These are phyloP conservation scores for Daldinia concentrica DNA, from an alignment of 495 filamentous ascomycete genomes.

Conservation along the genomic window DNA sequence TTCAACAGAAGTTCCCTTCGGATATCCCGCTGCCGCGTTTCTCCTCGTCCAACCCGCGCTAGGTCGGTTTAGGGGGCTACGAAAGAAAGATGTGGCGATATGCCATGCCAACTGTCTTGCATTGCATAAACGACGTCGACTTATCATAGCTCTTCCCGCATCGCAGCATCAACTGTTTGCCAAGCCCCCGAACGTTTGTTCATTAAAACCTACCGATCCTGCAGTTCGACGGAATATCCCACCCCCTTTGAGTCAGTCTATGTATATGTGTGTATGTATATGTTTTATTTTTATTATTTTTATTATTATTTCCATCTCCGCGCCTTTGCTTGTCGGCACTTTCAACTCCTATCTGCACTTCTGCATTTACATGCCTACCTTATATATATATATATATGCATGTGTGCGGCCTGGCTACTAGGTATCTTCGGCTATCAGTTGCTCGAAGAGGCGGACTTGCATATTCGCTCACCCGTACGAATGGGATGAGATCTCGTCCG, in stretches of 20 bases:
- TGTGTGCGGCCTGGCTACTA: background rate
- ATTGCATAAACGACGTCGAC: slow-evolving; percentile 49
- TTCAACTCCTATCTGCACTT: slow-evolving; percentile 6
- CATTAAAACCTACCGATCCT: slow-evolving; percentile 18
- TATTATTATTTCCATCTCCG: background rate
- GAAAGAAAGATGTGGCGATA: slow-evolving; percentile 34
- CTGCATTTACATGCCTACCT: background rate
- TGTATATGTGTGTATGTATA: background rate
- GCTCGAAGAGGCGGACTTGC: slow-evolving; percentile 15
- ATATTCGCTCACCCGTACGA: slow-evolving; percentile 29
- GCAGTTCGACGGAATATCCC: slow-evolving; percentile 28
- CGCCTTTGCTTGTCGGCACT: slow-evolving; percentile 24
- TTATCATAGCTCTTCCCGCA: slow-evolving; percentile 36
- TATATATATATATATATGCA: slow-evolving; percentile 4
- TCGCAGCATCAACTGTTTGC: slow-evolving; percentile 22
- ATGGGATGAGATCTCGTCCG: slow-evolving; percentile 20
- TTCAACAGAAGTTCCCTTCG: background rate
- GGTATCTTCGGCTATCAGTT: slow-evolving; percentile 9
- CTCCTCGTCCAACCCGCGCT: slow-evolving; percentile 13
- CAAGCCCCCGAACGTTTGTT: slow-evolving; percentile 29
- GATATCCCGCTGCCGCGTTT: slow-evolving; percentile 29
- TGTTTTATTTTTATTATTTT: background rate
- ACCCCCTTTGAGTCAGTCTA: background rate
- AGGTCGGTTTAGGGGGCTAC: slow-evolving; percentile 38
- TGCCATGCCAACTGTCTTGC: slow-evolving; percentile 51